A percentile compares a stretch with the other conserved stretches of the same genome.
phyloP scores from a whole-genome alignment of 1,139 yeast genomes.

The Diutina catenulata region DNA sequence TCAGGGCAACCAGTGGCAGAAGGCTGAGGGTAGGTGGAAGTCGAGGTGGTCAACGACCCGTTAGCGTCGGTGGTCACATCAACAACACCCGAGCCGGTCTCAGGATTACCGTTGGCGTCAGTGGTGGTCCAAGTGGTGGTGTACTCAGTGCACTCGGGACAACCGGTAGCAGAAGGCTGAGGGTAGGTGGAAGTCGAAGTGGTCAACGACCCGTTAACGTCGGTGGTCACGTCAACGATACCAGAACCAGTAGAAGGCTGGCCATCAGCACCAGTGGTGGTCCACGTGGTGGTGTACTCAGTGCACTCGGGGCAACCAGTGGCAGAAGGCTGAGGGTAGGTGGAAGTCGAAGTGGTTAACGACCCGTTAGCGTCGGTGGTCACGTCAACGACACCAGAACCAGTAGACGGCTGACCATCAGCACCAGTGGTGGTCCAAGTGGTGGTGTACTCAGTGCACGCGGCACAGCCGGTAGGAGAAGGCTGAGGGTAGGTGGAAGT shows the following conservation, averaged over 20 bases:
- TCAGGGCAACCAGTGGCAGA: background rate
- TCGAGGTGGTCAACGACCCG: background rate
- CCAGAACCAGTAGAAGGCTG: conserved; percentile 1
- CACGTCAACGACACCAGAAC: conserved; percentile 1
- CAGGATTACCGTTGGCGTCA: background rate
- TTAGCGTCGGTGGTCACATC: background rate
- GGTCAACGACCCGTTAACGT: background rate
- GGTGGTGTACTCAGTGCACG: background rate
- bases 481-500: background rate
- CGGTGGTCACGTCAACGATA: conserved; percentile 1
- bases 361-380: background rate
- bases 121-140: conserved; percentile 1
- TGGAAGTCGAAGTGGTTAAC: background rate
- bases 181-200: background rate
- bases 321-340: background rate
- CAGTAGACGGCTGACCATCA: background rate
- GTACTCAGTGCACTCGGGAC: background rate
- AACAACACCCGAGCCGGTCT: background rate
- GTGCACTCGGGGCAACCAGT: background rate
- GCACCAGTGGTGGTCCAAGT: background rate
- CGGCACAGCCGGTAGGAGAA: background rate
- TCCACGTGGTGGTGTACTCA: background rate
- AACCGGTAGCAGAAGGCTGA: background rate
- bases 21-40: background rate
- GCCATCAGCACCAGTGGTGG: conserved; percentile 1